phyloP scores from a whole-genome alignment of 768 basidiomycete species.

The Leccinum obscurum region DNA sequence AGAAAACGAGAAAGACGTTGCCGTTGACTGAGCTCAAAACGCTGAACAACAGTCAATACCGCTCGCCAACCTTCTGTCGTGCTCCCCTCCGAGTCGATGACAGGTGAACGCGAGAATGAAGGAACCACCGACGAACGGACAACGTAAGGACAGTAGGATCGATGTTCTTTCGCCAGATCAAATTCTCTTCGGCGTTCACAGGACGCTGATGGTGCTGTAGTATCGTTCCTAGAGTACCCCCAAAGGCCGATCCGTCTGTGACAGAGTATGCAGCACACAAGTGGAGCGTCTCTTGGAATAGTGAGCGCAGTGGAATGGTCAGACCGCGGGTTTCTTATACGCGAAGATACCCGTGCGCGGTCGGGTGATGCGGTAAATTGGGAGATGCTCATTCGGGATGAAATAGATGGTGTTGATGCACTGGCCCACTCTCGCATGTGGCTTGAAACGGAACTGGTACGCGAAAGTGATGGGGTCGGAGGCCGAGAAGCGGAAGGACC shows the following conservation, averaged over 20 bases:
- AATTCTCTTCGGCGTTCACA: constrained; percentile 47
- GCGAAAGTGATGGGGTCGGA: constrained; percentile 34
- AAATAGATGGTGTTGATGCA: constrained; percentile 26
- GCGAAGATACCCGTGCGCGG: constrained; percentile 9
- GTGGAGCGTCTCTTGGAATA: constrained; percentile 42
- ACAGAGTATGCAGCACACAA: constrained; percentile 68
- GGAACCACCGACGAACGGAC: constrained; percentile 68
- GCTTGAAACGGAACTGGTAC: constrained; percentile 33
- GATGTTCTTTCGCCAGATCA: constrained; percentile 78
- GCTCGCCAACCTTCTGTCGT: constrained; percentile 78
- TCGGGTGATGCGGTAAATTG: constrained; percentile 17
- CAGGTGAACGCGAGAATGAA: constrained; percentile 41
- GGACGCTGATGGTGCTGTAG: constrained; percentile 10
- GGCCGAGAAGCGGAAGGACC: constrained; percentile 30
- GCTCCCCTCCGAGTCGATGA: constrained; percentile 25
- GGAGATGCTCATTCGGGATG: constrained; percentile 23
- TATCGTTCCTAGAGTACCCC: constrained; percentile 52
- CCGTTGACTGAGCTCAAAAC: constrained; percentile 64
- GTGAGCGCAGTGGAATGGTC: not conserved
- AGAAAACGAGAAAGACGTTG: constrained; percentile 41
- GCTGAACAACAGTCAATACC: constrained; percentile 64
- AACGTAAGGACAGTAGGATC: constrained; percentile 85
- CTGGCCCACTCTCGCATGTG: constrained; percentile 18
- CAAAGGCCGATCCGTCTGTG: constrained; percentile 80
- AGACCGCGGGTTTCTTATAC: constrained; percentile 8